A percentile compares a stretch with the other conserved stretches of the same genome.
Evolutionary conservation across 75 land plant genomes (phyloP).

Genomic region (Larix kaempferi): DNA sequence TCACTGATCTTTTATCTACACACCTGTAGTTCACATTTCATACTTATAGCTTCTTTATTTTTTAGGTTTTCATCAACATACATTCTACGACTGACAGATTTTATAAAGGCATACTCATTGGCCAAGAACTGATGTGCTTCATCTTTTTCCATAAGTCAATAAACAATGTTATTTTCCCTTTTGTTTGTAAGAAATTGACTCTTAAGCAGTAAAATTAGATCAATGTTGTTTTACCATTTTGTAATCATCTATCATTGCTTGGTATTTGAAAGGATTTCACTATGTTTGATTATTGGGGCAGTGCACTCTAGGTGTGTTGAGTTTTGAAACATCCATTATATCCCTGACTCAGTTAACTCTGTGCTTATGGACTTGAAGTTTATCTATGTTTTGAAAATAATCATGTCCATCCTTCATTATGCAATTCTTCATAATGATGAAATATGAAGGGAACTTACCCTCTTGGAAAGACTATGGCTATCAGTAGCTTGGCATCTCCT

Average conservation of each 20-base stretch:
- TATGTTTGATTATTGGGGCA: neutral
- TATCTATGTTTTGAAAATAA: neutral
- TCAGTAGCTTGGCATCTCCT: conserved; percentile 23
- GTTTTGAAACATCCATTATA: neutral
- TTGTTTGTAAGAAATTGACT: too few relatives aligned
- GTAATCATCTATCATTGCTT: too few relatives aligned
- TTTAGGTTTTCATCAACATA: neutral
- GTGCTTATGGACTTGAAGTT: neutral
- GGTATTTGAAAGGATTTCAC: too few relatives aligned
- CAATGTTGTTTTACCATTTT: too few relatives aligned
- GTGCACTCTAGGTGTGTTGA: neutral
- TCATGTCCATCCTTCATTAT: too few relatives aligned
- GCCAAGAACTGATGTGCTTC: neutral
- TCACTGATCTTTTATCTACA: conserved; percentile 42
- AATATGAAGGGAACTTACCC: conserved; percentile 8
- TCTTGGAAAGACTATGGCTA: too few relatives aligned
- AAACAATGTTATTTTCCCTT: too few relatives aligned
- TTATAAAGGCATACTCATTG: neutral
- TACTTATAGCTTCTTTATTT: neutral
- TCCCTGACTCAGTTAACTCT: neutral
- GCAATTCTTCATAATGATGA: too few relatives aligned
- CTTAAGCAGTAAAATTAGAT: too few relatives aligned
- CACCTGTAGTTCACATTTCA: conserved; percentile 4
- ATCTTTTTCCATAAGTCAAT: neutral
- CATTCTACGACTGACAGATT: neutral